Conservation (phyloP, 805 yeast genomes). For the Candida ulmi region DNA sequence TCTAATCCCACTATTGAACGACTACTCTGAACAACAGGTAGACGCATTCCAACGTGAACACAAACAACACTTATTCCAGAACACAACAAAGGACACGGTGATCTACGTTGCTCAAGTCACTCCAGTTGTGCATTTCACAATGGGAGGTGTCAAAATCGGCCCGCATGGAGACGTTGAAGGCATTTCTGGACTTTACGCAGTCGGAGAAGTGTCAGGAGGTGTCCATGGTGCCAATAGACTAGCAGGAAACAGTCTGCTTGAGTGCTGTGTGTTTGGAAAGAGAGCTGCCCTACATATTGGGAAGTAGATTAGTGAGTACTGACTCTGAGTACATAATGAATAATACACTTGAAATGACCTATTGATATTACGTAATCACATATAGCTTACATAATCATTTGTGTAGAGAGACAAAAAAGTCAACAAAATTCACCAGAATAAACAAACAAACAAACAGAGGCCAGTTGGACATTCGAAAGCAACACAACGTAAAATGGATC, state of each 20-base stretch:
- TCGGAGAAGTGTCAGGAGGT: conserved; percentile 67
- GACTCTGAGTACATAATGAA: no score
- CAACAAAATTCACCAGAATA: not conserved
- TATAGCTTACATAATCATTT: not conserved
- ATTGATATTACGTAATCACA: not conserved
- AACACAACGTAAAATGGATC: not conserved
- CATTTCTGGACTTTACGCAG: conserved; percentile 47
- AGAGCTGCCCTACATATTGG: conserved; percentile 36
- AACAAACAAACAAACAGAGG: no score
- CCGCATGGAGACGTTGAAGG: conserved; percentile 31
- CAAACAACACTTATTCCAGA: conserved; percentile 27
- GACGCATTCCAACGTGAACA: conserved; percentile 34
- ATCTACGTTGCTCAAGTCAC: conserved; percentile 48
- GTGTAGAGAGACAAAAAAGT: not conserved
- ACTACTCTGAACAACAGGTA: conserved; percentile 11
- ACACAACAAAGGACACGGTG: conserved; percentile 20
- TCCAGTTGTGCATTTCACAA: conserved; percentile 61
- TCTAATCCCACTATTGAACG: conserved; percentile 9
- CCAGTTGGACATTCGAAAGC: not conserved
- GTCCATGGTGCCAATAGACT: conserved; percentile 60
- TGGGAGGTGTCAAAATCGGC: conserved; percentile 60
- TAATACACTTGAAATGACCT: no score
- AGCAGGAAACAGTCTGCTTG: conserved; percentile 22
- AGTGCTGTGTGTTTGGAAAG: conserved; percentile 44
- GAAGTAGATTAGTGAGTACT: no score